These are phyloP conservation scores for Cyberlindnera maclurae DNA, from an alignment of 805 yeast genomes.

Conservation along the genomic window DNA sequence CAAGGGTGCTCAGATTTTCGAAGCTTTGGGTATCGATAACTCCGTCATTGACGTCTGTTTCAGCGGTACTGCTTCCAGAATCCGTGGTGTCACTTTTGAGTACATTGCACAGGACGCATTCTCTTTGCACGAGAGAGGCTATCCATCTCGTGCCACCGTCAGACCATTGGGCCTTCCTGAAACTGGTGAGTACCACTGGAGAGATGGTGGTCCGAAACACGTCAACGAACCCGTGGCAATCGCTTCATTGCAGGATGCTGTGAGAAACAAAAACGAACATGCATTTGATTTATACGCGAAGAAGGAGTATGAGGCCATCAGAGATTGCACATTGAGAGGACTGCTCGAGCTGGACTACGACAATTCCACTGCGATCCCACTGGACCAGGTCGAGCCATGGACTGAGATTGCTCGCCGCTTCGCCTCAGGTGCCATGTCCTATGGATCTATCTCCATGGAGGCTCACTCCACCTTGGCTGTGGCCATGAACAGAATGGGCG, in stretches of 20 bases:
- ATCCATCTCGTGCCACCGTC: slow-evolving; percentile 66
- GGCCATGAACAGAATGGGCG: slow-evolving; percentile 97
- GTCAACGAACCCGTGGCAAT: slow-evolving; percentile 92
- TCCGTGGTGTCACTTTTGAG: slow-evolving; percentile 91
- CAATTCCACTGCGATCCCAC: slow-evolving; percentile 66
- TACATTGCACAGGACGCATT: slow-evolving; percentile 96
- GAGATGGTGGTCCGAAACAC: slow-evolving; percentile 97
- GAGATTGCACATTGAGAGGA: slow-evolving; percentile 91
- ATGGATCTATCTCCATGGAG: slow-evolving; percentile 98
- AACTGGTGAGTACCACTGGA: slow-evolving; percentile 96
- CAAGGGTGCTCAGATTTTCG: slow-evolving; percentile 98
- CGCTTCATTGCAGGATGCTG: slow-evolving; percentile 97
- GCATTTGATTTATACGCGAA: slow-evolving; percentile 88
- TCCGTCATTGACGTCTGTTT: slow-evolving; percentile 93
- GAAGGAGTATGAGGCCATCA: slow-evolving; percentile 86
- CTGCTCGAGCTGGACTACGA: slow-evolving; percentile 84
- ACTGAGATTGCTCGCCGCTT: slow-evolving; percentile 96
- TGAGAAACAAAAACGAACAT: slow-evolving; percentile 87
- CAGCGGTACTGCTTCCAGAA: slow-evolving; percentile 96
- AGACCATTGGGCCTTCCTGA: slow-evolving; percentile 75
- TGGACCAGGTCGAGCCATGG: slow-evolving; percentile 99
- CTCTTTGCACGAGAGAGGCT: slow-evolving; percentile 88
- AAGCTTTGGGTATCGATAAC: slow-evolving; percentile 92
- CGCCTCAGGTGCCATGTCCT: slow-evolving; percentile 99
- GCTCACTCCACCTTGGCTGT: slow-evolving; percentile 96